Percentiles rank a stretch among this genome's conserved stretches.
Evolutionary conservation across 768 basidiomycete genomes (phyloP).

Genomic region (Inosperma sp.): DNA sequence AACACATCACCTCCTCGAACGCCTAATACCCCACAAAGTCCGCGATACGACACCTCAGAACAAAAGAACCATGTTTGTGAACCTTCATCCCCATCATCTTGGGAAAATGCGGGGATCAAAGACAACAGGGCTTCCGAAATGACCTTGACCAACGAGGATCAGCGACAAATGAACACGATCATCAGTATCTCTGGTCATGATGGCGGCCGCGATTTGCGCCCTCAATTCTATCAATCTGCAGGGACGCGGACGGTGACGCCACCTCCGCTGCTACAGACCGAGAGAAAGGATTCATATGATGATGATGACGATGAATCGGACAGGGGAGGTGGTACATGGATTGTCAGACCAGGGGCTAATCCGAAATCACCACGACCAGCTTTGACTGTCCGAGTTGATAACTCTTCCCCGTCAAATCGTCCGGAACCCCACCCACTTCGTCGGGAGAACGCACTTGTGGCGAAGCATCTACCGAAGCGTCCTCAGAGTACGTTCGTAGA

Average conservation of each 20-base stretch:
- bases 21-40: constrained; percentile 52
- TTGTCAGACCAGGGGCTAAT: constrained; percentile 19
- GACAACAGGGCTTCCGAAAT: constrained; percentile 2
- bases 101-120: constrained; percentile 5
- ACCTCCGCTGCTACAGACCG: constrained; percentile 11
- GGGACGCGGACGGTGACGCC: constrained; percentile 6
- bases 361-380: constrained; percentile 37
- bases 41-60: constrained; percentile 22
- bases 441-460: constrained; percentile 7
- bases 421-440: constrained; percentile 8
- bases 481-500: constrained; percentile 57
- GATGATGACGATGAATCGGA: constrained; percentile 47
- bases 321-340: constrained; percentile 37
- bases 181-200: neutral
- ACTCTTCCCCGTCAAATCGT: constrained; percentile 13
- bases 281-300: constrained; percentile 11
- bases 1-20: constrained; percentile 65
- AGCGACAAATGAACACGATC: constrained; percentile 1
- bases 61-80: constrained; percentile 19
- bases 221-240: constrained; percentile 3
- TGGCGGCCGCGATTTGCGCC: constrained; percentile 2
- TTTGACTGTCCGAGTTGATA: constrained; percentile 42
- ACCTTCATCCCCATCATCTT: constrained; percentile 25
- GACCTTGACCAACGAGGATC: constrained; percentile 7
- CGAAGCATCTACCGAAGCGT: constrained; percentile 17